Evolutionary conservation across 257 asterid genomes (phyloP).

Genomic region (Jacaranda mimosifolia): DNA sequence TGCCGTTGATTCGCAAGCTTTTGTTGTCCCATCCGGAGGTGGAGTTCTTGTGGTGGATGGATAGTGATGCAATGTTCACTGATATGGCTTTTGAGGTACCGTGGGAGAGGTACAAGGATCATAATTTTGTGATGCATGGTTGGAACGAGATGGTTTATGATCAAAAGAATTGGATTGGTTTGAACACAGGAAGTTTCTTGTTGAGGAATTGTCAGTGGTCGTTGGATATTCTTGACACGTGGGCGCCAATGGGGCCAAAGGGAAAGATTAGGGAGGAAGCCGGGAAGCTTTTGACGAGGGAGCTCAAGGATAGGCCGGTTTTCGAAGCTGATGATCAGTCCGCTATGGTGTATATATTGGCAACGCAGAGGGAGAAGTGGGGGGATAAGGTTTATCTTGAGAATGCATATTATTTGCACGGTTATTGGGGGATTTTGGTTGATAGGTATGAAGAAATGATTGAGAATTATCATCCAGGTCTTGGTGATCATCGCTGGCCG

Average conservation of each 20-base stretch:
- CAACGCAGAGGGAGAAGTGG: slow-evolving; percentile 64
- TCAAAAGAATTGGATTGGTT: slow-evolving; percentile 61
- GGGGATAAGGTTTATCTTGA: slow-evolving; percentile 62
- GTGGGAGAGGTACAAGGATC: slow-evolving; percentile 63
- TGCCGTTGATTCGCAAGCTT: slow-evolving; percentile 55
- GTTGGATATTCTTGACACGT: slow-evolving; percentile 56
- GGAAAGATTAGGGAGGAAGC: slow-evolving; percentile 57
- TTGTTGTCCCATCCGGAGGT: slow-evolving; percentile 62
- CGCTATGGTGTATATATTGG: slow-evolving; percentile 65
- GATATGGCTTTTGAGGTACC: slow-evolving; percentile 64
- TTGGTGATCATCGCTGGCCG: slow-evolving; percentile 70
- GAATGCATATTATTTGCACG: slow-evolving; percentile 53
- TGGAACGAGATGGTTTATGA: slow-evolving; percentile 58
- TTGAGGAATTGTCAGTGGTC: slow-evolving; percentile 66
- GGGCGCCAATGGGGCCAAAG: slow-evolving; percentile 69
- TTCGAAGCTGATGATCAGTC: slow-evolving; percentile 69
- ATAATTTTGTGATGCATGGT: slow-evolving; percentile 60
- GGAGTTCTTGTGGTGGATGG: slow-evolving; percentile 73
- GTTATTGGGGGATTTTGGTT: slow-evolving; percentile 71
- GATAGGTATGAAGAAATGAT: slow-evolving; percentile 67
- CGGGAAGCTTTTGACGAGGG: slow-evolving; percentile 50
- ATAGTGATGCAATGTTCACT: slow-evolving; percentile 67
- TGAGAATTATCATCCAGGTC: slow-evolving; percentile 61
- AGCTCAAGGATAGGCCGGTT: slow-evolving; percentile 56
- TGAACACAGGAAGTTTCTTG: slow-evolving; percentile 63